Evolutionary conservation across 352 stramenopile genomes (phyloP), one percentile per base, ranked within the genome.

Genomic region (Halophytophthora polymorphica): DNA sequence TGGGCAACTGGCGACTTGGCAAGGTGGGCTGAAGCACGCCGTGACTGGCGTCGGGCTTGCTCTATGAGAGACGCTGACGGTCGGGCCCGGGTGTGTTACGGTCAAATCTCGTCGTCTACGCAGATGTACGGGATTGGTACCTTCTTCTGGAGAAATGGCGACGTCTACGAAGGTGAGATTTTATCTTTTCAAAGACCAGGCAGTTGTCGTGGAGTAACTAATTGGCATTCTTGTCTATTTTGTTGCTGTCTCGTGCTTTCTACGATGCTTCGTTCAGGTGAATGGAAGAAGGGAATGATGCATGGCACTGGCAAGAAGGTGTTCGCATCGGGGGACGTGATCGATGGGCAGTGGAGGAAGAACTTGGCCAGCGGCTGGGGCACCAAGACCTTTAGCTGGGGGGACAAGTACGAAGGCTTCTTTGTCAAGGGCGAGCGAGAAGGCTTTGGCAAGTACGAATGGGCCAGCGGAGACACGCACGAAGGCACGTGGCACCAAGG

Each of bases 271-370:
- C 41, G 21, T 61, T 37, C 49, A 90, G 82, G 82, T 40, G 71
- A 75, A 41, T 93, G 83, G 83, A 90, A 83, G 54, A 88, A 71
- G 34, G 75, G 75, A 7, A 58, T 87, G 58, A 88, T 93, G 76
- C 76, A 91, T 42, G 83, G 78, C 25, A 66, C 77, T 55, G 83
- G 83, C 38, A 86, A 78, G 44, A 90, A 91, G 45, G 57, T 79
- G 8, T 83, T 86, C 7, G 60, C 66, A 2, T 74, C 57, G 0
- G 83, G 80, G 14, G 83, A 90, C 61, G 64, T 65, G 19, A 69
- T 93, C 17, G 70, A 88, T 41, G 83, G 71, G 17, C 33, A 63
- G 23, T 94, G 81, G 81, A 68, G 56, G 21, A 69, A 74, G 40
- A 90, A 88, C 40, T 50, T 76, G 33, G 69, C 81, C 28, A 72